phyloP scores from a whole-genome alignment of 768 basidiomycete species.

The Mycena rosella region DNA sequence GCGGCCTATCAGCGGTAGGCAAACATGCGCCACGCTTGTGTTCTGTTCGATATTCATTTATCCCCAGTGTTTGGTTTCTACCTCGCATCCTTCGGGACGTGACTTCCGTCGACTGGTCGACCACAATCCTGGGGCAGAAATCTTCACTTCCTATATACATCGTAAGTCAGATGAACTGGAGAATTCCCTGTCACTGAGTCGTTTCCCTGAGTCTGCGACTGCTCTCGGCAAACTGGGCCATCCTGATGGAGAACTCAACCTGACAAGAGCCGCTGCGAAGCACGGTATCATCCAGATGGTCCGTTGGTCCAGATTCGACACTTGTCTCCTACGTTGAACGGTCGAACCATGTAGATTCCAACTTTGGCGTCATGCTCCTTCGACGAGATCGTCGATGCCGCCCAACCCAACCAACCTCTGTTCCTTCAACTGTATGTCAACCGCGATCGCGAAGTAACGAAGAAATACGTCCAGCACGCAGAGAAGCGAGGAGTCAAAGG shows the following conservation, averaged over 20 bases:
- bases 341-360: constrained; percentile 78
- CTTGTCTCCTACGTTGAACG: constrained; percentile 7
- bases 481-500: constrained; percentile 92
- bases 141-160: constrained; percentile 76
- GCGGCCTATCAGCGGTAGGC: constrained; percentile 75
- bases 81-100: constrained; percentile 78
- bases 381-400: constrained; percentile 93
- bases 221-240: constrained; percentile 87
- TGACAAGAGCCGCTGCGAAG: constrained; percentile 91
- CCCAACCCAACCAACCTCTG: constrained; percentile 81
- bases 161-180: constrained; percentile 46
- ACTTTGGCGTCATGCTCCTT: constrained; percentile 96
- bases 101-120: constrained; percentile 71
- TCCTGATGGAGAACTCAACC: constrained; percentile 92
- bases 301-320: constrained; percentile 1
- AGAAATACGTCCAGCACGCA: constrained; percentile 90
- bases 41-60: not conserved
- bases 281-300: constrained; percentile 71
- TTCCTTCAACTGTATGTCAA: constrained; percentile 97
- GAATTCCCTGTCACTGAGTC: not conserved
- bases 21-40: not conserved
- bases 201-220: constrained; percentile 29
- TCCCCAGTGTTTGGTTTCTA: constrained; percentile 72
- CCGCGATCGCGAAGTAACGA: constrained; percentile 87
- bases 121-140: constrained; percentile 70